Base-by-base conservation (phyloP, 2,329 filamentous ascomycete species). In the Aureobasidium sp. region DNA sequence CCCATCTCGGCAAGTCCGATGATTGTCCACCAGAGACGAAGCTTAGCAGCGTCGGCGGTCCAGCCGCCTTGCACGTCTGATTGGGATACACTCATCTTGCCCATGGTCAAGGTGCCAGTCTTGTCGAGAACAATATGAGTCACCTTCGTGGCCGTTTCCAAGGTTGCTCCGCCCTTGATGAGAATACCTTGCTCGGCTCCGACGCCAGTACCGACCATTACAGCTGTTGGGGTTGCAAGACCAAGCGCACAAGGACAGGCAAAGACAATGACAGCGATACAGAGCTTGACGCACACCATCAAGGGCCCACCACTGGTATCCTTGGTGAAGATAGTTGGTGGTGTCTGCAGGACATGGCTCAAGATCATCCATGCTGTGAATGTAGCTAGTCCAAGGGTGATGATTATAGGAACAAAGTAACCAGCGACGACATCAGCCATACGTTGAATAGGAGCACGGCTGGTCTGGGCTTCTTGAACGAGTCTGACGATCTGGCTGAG, bases 151-250 rank as follows among this genome's bases (percentile, higher is more conserved):
- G 91, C 89, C 5, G 85, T 91, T 77, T 99, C 93, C 3, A 99
- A 80, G 34, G 92, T 91, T 44, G 90, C 92, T 62, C 94, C 94
- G 61, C 94, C 93, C 77, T 99, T 99, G 73, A 97, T 91, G n/a
- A 99, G 80, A 68, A 99, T 99, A 27, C 94, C 94, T 68, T 96
- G 88, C 75, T 97, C 90, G 2, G 94, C 94, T 56, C 94, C 94
- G 36, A 97, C 87, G 63, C 94, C 94, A n/a, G 94, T 97, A 47
- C 94, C 94, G 34, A 99, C 94, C 94, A 99, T 97, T 72, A 99
- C 92, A 2, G 94, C 94, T 0, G 94, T 99, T 2, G 94, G 94
- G 1, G 94, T 97, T 27, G 91, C 92, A 20, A 99, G 82, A 62
- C 94, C 94, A n/a, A 99, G 84, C 1, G 94, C 94, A 72, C 94